Evolutionary conservation across 352 stramenopile species (phyloP).

Genomic region (Phytopythium montanum): DNA sequence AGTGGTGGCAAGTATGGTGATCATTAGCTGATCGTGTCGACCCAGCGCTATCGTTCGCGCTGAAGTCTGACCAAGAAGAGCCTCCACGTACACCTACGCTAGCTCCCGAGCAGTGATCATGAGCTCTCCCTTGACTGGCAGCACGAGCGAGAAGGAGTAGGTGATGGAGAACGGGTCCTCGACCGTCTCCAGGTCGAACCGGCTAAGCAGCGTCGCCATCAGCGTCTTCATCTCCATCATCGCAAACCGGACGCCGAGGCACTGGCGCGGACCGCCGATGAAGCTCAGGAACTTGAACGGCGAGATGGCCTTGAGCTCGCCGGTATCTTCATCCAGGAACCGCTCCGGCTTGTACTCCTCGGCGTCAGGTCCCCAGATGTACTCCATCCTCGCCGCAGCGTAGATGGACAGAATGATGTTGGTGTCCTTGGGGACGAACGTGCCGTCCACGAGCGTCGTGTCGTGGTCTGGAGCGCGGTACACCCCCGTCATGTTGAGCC

Average conservation of each 20-base stretch:
- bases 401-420: constrained; percentile 49
- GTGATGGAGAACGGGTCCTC: constrained; percentile 35
- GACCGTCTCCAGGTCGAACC: constrained; percentile 40
- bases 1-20: neutral
- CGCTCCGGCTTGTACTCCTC: constrained; percentile 39
- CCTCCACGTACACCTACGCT: neutral
- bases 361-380: constrained; percentile 63
- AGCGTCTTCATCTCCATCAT: constrained; percentile 76
- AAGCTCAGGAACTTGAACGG: constrained; percentile 68
- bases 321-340: constrained; percentile 43
- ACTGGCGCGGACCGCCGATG: constrained; percentile 58
- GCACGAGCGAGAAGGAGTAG: constrained; percentile 31
- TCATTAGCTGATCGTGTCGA: neutral
- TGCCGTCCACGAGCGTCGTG: constrained; percentile 63
- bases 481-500: constrained; percentile 48
- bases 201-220: constrained; percentile 37
- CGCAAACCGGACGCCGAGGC: constrained; percentile 55
- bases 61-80: neutral
- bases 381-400: constrained; percentile 34
- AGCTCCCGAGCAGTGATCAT: constrained; percentile 20
- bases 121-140: constrained; percentile 34
- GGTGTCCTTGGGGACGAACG: constrained; percentile 48
- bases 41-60: neutral
- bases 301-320: constrained; percentile 30
- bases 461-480: constrained; percentile 32